Percentiles rank a stretch among this genome's conserved stretches.
These are phyloP conservation scores for Osmanthus fragrans DNA, from an alignment of 257 asterid species.

Conservation along the genomic window DNA sequence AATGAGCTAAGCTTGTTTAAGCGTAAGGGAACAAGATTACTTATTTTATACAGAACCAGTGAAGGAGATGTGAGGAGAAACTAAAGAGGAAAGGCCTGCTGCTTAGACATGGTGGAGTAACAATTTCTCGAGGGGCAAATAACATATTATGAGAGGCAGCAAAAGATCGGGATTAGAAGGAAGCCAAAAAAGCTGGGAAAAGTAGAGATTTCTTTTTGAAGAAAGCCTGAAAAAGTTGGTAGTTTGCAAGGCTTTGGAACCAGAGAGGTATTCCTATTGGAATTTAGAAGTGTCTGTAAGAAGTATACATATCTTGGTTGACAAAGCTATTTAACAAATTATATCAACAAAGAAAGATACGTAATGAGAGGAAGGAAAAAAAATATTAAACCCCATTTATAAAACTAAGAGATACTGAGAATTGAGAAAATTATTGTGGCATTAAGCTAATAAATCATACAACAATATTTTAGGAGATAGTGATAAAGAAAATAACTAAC, in stretches of 20 bases:
- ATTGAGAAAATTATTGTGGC: not conserved
- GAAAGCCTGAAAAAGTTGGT: not conserved
- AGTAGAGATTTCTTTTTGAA: not conserved
- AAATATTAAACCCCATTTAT: not conserved
- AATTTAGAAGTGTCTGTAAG: not conserved
- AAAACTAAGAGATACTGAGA: not conserved
- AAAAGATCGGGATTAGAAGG: not conserved
- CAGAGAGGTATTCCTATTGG: not conserved
- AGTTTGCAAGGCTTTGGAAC: not conserved
- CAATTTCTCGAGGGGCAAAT: not conserved
- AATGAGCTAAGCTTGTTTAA: not conserved
- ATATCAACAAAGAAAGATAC: not conserved
- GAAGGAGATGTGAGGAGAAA: too few relatives aligned
- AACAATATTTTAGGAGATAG: not conserved
- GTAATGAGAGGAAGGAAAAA: not conserved
- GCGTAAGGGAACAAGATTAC: not conserved
- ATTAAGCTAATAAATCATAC: not conserved
- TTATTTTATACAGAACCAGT: too few relatives aligned
- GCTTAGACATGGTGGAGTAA: not conserved
- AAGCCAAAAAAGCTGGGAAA: not conserved
- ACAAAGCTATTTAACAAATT: not conserved
- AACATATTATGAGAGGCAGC: not conserved
- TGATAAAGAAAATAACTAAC: not conserved
- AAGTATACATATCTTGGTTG: not conserved
- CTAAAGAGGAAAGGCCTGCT: not conserved